A percentile compares a stretch with the other conserved stretches of the same genome.
These are phyloP conservation scores for Aspergillus floridensis DNA, from an alignment of 2,329 filamentous ascomycete genomes.

Conservation along the genomic window DNA sequence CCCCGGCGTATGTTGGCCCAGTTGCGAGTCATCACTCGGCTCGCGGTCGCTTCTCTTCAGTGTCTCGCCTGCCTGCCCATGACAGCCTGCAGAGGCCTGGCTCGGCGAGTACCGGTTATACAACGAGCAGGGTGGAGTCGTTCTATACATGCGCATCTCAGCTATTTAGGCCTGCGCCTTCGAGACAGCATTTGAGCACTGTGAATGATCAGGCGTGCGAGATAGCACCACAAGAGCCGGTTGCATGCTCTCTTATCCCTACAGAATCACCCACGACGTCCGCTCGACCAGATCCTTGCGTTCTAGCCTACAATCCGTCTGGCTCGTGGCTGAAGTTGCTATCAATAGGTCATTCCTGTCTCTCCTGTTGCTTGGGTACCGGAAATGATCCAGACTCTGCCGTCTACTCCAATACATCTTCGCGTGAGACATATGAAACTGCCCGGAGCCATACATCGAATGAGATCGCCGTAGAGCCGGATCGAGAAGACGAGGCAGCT, in stretches of 20 bases:
- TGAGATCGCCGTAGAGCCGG: background rate
- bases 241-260: constrained; percentile 6
- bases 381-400: constrained; percentile 1
- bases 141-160: constrained; percentile 13
- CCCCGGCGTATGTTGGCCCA: background rate
- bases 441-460: constrained; percentile 8
- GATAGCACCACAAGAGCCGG: background rate
- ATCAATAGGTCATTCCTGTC: constrained; percentile 1
- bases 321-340: constrained; percentile 6
- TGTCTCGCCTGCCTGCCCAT: background rate
- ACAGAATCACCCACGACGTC: constrained; percentile 9
- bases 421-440: constrained; percentile 17
- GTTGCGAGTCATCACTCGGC: background rate
- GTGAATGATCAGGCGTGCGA: background rate
- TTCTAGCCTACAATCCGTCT: background rate
- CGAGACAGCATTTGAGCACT: background rate
- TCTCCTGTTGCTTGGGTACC: constrained; percentile 9
- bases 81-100: background rate
- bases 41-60: background rate
- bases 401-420: constrained; percentile 11
- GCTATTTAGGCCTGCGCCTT: background rate
- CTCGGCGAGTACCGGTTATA: background rate
- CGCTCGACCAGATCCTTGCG: background rate
- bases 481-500: background rate
- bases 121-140: constrained; percentile 5